Base-by-base conservation (phyloP, 306 rosid genomes). In the Luffa aegyptiaca region DNA sequence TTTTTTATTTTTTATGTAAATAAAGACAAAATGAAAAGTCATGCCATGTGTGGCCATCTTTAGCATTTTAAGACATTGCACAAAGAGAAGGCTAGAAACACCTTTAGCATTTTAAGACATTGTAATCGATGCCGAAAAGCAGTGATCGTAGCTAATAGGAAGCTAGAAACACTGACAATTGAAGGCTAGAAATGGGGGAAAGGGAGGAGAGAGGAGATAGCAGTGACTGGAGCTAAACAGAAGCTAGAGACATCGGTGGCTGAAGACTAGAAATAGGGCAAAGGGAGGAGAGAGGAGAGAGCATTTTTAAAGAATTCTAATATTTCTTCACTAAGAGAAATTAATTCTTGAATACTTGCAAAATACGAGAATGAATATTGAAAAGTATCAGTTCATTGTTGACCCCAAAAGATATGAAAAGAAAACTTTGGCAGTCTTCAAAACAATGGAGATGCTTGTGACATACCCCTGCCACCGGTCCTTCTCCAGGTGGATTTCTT, bases 401-500 rank as follows among this genome's bases (percentile, higher is more conserved):
- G 21, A 13, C 46, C 39, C 48, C 79, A 14, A 75, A 75, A 52
- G 48, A 52, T 33, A 52, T 39, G 49, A 51, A 75, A 35, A 52
- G 16, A 75, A 75, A 75, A 6, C 26, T 8, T 45, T 13, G 56
- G 56, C 12, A 74, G 16, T 72, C 42, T 74, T 36, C 79, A 52
- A 75, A 73, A 52, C 2, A 18, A 31, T 8, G 41, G 0, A 35
- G 31, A 73, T 75, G 9, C 21, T 16, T 52, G 80, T 73, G 78
- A 68, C 92, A 85, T 91, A 95, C 98, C 99, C 99, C 61, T 95
- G 99, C 99, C 99, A 91, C 80, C 96, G 81, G 74, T 93, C 96
- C 88, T 93, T 95, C 82, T 93, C 98, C 96, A 95, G 81, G 92
- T 90, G 90, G 82, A 95, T 95, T 91, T 95, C 99, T 87, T 91